Base-by-base conservation (phyloP, 179 eudicot genomes). In the Patellifolia procumbens region DNA sequence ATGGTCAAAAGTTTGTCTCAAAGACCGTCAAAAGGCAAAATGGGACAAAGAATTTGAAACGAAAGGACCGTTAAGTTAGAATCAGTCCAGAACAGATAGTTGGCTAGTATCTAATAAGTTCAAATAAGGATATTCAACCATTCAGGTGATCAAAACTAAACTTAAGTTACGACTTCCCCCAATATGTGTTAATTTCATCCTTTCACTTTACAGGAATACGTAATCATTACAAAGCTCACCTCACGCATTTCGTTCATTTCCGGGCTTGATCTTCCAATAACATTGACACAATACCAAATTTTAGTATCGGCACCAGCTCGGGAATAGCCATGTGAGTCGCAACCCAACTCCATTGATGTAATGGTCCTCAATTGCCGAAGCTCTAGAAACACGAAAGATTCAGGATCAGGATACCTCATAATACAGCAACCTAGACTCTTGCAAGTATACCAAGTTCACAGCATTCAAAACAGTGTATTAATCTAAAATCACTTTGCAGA, bases 261-360 rank as follows among this genome's bases (percentile, higher is more conserved):
- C 65, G 84, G 86, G 85, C 97, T 88, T 60, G 81, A 88, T 75
- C 99, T 95, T 68, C 99, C 97, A 68, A 87, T 79, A 61, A 89
- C 76, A 83, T 93, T 74, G 78, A 89, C 95, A 76, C 98, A 93
- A 77, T 95, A 95, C 99, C 99, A 95, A 51, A 93, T 81, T 24
- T 75, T 71, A 37, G 86, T 83, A 80, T 81, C 79, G 52, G 79
- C 79, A 76, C 97, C 96, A 29, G 94, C 93, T 72, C 94, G 96
- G 58, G 98, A 91, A 79, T 86, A 85, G 74, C 98, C 93, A 53
- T 82, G 85, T 52, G 92, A 85, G 85, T 91, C 93, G 74, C 98
- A 93, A 52, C 98, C 98, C 81, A 93, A 79, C 83, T 91, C 94
- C 92, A 74, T 82, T 26, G 99, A 86, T 72, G 99, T 93, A 85